phyloP scores from a whole-genome alignment of 1,284 basidiomycete species.

The Trametes pubescens region DNA sequence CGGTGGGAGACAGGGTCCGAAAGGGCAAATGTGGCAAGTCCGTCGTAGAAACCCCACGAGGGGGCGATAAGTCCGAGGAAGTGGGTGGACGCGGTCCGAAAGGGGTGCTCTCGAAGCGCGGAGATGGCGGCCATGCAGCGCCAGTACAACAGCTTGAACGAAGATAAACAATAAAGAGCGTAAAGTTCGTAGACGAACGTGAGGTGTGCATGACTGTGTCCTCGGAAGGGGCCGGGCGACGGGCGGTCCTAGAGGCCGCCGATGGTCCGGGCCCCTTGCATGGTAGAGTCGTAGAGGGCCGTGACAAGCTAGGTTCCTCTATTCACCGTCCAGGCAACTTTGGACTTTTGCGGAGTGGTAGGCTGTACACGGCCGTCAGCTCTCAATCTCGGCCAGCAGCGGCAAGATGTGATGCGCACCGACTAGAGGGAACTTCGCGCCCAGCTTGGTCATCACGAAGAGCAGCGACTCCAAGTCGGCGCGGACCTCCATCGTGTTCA shows the following conservation, averaged over 20 bases:
- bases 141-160: conserved; percentile 28
- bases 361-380: conserved; percentile 27
- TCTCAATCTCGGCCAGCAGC: neutral
- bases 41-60: conserved; percentile 22
- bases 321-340: conserved; percentile 43
- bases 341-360: conserved; percentile 53
- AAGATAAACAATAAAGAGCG: conserved; percentile 24
- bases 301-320: conserved; percentile 24
- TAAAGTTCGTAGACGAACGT: conserved; percentile 38
- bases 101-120: conserved; percentile 30
- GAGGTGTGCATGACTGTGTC: conserved; percentile 31
- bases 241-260: conserved; percentile 6
- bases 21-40: conserved; percentile 23
- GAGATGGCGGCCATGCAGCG: conserved; percentile 30
- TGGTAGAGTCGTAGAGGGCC: conserved; percentile 22
- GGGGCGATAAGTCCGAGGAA: conserved; percentile 23
- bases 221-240: conserved; percentile 6
- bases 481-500: conserved; percentile 62
- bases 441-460: conserved; percentile 69
- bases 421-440: conserved; percentile 64
- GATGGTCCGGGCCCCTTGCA: conserved; percentile 7
- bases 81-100: conserved; percentile 27
- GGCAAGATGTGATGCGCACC: conserved; percentile 46
- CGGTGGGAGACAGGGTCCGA: conserved; percentile 21
- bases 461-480: conserved; percentile 67